Conservation (phyloP, 805 yeast species). For the Ogataea degrootiae region DNA sequence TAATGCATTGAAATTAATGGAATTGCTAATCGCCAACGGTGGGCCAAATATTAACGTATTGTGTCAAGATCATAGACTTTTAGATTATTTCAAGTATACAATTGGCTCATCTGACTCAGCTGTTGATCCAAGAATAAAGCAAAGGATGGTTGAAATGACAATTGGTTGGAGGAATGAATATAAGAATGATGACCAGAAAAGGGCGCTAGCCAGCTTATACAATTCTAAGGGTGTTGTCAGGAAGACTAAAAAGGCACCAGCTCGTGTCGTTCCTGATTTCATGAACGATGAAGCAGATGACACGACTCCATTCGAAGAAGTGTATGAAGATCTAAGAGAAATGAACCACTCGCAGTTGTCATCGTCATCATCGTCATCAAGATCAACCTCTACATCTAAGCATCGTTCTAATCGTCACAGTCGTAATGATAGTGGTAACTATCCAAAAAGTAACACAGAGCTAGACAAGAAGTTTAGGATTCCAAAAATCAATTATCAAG, state of each 20-base stretch:
- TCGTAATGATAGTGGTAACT: neutral
- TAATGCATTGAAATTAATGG: constrained; percentile 56
- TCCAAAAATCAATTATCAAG: constrained; percentile 62
- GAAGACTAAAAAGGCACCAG: constrained; percentile 1
- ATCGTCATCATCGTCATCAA: constrained; percentile 5
- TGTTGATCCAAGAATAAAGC: constrained; percentile 39
- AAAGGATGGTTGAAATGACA: constrained; percentile 47
- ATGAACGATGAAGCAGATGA: constrained; percentile 51
- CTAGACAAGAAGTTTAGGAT: constrained; percentile 50
- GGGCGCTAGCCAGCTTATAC: constrained; percentile 44
- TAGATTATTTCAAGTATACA: constrained; percentile 56
- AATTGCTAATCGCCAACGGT: constrained; percentile 56
- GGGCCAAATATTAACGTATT: constrained; percentile 38
- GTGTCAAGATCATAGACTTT: constrained; percentile 63
- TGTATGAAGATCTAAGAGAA: constrained; percentile 16
- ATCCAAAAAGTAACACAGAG: constrained; percentile 28
- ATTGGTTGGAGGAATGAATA: constrained; percentile 65
- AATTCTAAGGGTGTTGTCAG: constrained; percentile 35
- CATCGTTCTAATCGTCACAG: neutral
- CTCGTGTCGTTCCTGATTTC: constrained; percentile 33
- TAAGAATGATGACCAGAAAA: constrained; percentile 42
- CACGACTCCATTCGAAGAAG: constrained; percentile 31
- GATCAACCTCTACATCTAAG: neutral
- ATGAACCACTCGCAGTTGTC: constrained; percentile 3
- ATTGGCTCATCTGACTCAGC: constrained; percentile 31